Conservation (phyloP, 805 yeast species). For the Millerozyma miso region DNA sequence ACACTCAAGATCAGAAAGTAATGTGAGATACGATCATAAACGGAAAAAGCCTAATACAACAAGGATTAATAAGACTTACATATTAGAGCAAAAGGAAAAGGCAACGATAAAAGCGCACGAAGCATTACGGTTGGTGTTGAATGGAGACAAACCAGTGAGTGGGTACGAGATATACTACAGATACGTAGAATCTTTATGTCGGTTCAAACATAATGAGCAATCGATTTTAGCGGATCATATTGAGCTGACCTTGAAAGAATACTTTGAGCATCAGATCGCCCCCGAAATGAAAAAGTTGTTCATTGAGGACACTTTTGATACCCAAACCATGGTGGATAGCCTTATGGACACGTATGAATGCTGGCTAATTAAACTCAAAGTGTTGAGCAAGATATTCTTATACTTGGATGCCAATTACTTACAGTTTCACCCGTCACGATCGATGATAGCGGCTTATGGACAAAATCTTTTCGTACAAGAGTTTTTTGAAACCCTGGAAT, state of each 20-base stretch:
- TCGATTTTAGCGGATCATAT: constrained; percentile 19
- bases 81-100: constrained; percentile 4
- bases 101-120: constrained; percentile 6
- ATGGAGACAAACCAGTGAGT: constrained; percentile 10
- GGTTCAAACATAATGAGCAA: constrained; percentile 30
- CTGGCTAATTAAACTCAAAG: constrained; percentile 22
- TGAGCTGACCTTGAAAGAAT: constrained; percentile 13
- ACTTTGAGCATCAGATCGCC: constrained; percentile 10
- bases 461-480: constrained; percentile 15
- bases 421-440: constrained; percentile 26
- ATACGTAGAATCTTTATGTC: constrained; percentile 29
- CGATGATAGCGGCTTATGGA: constrained; percentile 24
- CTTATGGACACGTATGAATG: constrained; percentile 8
- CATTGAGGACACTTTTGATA: constrained; percentile 2
- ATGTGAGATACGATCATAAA: constrained; percentile 8
- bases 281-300: constrained; percentile 4
- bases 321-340: not conserved
- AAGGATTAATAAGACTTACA: constrained; percentile 6
- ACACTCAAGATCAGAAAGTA: constrained; percentile 9
- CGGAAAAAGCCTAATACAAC: constrained; percentile 15
- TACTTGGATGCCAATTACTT: constrained; percentile 35
- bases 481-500: constrained; percentile 6
- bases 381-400: constrained; percentile 27
- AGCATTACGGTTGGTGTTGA: constrained; percentile 17
- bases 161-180: constrained; percentile 23